Evolutionary conservation across 805 yeast genomes (phyloP).

Genomic region (Saturnispora dispora): DNA sequence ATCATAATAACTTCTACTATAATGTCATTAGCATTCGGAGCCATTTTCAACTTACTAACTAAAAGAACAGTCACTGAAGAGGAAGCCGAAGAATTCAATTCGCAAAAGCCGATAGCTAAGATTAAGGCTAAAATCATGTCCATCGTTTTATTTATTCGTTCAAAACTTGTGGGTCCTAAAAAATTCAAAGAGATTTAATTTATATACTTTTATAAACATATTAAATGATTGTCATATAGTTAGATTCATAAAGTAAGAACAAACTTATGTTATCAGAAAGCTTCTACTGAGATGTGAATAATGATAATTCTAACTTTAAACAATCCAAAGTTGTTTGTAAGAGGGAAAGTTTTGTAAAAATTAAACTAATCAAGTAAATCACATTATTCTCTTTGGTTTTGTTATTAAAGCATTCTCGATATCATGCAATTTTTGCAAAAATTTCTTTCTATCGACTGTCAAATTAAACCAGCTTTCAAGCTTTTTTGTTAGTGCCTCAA

Average conservation of each 20-base stretch:
- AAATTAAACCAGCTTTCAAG: constrained; percentile 17
- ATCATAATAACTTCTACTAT: constrained; percentile 89
- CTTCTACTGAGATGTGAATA: background rate
- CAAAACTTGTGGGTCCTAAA: background rate
- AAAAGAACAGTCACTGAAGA: constrained; percentile 70
- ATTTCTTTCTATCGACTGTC: constrained; percentile 10
- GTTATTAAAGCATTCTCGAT: constrained; percentile 8
- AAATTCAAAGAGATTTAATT: background rate
- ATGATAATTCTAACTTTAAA: background rate
- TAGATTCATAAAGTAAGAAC: no score
- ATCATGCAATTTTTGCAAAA: constrained; percentile 8
- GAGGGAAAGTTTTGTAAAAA: background rate
- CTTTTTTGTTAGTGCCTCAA: constrained; percentile 6
- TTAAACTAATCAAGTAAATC: background rate
- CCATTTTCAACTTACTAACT: constrained; percentile 67
- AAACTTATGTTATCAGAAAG: background rate
- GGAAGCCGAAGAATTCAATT: constrained; percentile 38
- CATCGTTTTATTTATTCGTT: background rate
- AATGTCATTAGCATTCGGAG: constrained; percentile 87
- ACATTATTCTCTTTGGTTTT: constrained; percentile 3
- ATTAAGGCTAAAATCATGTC: constrained; percentile 6
- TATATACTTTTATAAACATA: background rate
- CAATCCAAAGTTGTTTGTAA: background rate
- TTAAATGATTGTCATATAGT: background rate
- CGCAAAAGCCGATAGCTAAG: constrained; percentile 15